Conservation (phyloP, 2,329 filamentous ascomycete species). For the Talaromyces sp. region DNA sequence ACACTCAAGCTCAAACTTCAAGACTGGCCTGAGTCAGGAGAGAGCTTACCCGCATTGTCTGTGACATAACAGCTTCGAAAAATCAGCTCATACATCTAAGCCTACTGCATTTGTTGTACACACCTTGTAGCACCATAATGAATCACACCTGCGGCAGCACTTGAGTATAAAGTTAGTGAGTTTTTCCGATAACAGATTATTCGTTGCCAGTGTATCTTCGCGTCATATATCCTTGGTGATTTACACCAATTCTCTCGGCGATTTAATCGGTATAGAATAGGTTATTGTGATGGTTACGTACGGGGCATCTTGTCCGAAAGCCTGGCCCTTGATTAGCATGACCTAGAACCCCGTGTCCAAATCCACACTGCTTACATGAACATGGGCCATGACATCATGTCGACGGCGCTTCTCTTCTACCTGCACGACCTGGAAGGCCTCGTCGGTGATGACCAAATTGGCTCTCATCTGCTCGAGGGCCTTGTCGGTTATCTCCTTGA, state of each 20-base stretch:
- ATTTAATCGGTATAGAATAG: conserved; percentile 51
- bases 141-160: conserved; percentile 76
- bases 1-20: neutral
- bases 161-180: conserved; percentile 35
- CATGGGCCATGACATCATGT: conserved; percentile 58
- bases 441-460: conserved; percentile 70
- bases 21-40: neutral
- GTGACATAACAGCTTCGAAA: conserved; percentile 42
- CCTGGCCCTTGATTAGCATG: neutral
- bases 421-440: conserved; percentile 69
- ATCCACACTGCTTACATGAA: conserved; percentile 44
- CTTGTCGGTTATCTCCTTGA: conserved; percentile 63
- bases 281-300: neutral
- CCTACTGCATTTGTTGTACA: neutral
- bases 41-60: conserved; percentile 57
- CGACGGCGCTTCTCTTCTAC: conserved; percentile 65
- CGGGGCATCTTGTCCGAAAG: conserved; percentile 1
- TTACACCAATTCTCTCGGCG: neutral
- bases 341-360: neutral
- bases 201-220: neutral
- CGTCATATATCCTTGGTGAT: neutral
- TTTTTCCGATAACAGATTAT: neutral
- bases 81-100: conserved; percentile 24
- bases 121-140: conserved; percentile 55
- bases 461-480: conserved; percentile 72